Evolutionary conservation across 805 yeast species (phyloP).

Genomic region (Ogataea glucozyma): DNA sequence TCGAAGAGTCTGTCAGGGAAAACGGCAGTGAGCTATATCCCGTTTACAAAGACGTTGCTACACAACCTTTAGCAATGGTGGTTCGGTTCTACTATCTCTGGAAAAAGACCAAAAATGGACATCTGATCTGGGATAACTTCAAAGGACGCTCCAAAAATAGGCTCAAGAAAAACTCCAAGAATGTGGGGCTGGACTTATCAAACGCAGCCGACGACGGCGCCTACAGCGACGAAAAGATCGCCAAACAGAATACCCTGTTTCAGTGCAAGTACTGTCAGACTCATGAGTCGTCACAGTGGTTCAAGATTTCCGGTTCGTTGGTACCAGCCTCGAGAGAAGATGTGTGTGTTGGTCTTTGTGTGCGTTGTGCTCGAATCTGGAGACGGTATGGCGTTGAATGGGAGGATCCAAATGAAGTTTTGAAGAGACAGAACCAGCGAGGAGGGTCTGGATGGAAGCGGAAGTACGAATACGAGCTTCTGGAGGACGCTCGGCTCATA

Average conservation of each 20-base stretch:
- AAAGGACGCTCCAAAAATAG: slow-evolving; percentile 70
- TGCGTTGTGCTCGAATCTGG: slow-evolving; percentile 89
- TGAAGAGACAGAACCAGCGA: slow-evolving; percentile 45
- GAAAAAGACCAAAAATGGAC: slow-evolving; percentile 84
- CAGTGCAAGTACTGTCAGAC: slow-evolving; percentile 75
- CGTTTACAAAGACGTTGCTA: slow-evolving; percentile 66
- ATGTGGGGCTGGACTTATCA: slow-evolving; percentile 44
- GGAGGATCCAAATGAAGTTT: slow-evolving; percentile 74
- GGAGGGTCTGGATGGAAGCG: slow-evolving; percentile 58
- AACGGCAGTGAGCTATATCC: slow-evolving; percentile 80
- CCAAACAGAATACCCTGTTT: slow-evolving; percentile 42
- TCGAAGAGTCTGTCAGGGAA: slow-evolving; percentile 72
- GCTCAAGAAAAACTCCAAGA: slow-evolving; percentile 38
- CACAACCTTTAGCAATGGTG: slow-evolving; percentile 73
- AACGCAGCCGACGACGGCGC: slow-evolving; percentile 72
- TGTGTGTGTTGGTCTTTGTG: slow-evolving; percentile 64
- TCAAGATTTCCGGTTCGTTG: slow-evolving; percentile 63
- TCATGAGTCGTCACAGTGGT: slow-evolving; percentile 60
- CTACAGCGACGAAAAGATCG: slow-evolving; percentile 57
- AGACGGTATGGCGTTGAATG: slow-evolving; percentile 84
- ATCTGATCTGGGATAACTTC: slow-evolving; percentile 76
- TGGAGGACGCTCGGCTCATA: slow-evolving; percentile 61
- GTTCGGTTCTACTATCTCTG: slow-evolving; percentile 88
- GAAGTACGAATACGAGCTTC: slow-evolving; percentile 64
- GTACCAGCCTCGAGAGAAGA: slow-evolving; percentile 37